phyloP scores from a whole-genome alignment of 768 basidiomycete genomes.

The Calocera viscosa region DNA sequence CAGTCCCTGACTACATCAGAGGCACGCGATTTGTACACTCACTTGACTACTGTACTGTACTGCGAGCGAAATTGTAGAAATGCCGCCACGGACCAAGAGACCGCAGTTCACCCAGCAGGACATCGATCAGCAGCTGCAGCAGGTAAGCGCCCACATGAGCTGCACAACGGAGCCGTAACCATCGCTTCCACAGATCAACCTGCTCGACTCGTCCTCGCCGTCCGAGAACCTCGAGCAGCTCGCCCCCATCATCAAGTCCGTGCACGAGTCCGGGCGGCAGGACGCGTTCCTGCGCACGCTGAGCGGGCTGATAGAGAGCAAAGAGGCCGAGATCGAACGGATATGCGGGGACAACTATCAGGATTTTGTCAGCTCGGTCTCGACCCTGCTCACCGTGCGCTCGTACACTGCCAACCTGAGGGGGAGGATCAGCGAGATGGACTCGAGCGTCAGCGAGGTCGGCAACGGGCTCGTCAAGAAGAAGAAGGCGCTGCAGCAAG shows the following conservation, averaged over 20 bases:
- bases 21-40: neutral
- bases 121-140: constrained; percentile 77
- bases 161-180: constrained; percentile 14
- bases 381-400: constrained; percentile 90
- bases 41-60: too few species aligned
- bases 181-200: constrained; percentile 51
- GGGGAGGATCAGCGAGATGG: constrained; percentile 79
- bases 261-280: constrained; percentile 76
- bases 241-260: constrained; percentile 87
- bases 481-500: constrained; percentile 78
- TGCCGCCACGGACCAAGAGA: neutral
- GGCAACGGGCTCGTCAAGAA: constrained; percentile 84
- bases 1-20: neutral
- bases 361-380: constrained; percentile 93
- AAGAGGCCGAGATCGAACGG: constrained; percentile 90
- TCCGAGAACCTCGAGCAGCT: constrained; percentile 93
- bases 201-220: constrained; percentile 74
- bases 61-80: neutral
- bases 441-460: constrained; percentile 75
- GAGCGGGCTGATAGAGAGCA: constrained; percentile 78
- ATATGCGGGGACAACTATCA: constrained; percentile 96
- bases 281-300: constrained; percentile 79
- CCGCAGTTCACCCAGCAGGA: constrained; percentile 59
- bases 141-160: constrained; percentile 12
- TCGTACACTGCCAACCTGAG: constrained; percentile 91